Evolutionary conservation across 2,329 filamentous ascomycete genomes (phyloP).

Genomic region (Neodidymelliopsis sp.): DNA sequence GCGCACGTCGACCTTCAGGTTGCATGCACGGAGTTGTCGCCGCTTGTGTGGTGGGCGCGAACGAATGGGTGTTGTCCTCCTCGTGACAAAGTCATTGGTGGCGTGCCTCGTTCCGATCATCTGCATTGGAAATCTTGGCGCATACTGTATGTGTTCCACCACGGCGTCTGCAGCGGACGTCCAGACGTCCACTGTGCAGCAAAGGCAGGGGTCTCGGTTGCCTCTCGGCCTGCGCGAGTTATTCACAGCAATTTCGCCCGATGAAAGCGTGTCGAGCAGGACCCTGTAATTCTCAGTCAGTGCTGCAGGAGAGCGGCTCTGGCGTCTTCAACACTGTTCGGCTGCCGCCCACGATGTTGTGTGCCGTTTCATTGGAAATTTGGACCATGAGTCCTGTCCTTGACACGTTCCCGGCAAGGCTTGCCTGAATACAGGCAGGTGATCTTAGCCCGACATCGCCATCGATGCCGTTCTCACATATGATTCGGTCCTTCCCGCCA

Average conservation of each 20-base stretch:
- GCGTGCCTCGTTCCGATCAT: slow-evolving; percentile 16
- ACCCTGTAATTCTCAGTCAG: slow-evolving; percentile 2
- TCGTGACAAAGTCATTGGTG: slow-evolving; percentile 38
- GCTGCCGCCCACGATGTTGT: slow-evolving; percentile 28
- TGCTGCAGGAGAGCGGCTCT: neutral
- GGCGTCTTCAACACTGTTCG: neutral
- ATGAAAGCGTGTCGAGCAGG: neutral
- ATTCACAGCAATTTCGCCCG: slow-evolving; percentile 17
- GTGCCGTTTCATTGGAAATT: slow-evolving; percentile 24
- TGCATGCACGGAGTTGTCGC: slow-evolving; percentile 17
- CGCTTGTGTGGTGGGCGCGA: slow-evolving; percentile 18
- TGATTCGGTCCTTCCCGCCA: slow-evolving; percentile 44
- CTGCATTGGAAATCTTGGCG: slow-evolving; percentile 29
- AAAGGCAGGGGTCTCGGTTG: slow-evolving; percentile 24
- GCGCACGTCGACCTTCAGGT: slow-evolving; percentile 5
- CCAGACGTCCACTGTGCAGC: slow-evolving; percentile 21
- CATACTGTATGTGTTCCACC: slow-evolving; percentile 22
- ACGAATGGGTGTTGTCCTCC: slow-evolving; percentile 22
- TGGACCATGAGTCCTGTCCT: slow-evolving; percentile 23
- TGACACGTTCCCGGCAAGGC: slow-evolving; percentile 23
- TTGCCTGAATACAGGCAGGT: slow-evolving; percentile 28
- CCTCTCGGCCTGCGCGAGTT: slow-evolving; percentile 4
- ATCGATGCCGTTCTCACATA: slow-evolving; percentile 26
- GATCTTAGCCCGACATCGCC: slow-evolving; percentile 40
- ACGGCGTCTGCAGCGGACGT: slow-evolving; percentile 32